A percentile compares a stretch with the other conserved stretches of the same genome.
Evolutionary conservation across 2,329 filamentous ascomycete genomes (phyloP).

Genomic region (Fonsecaea erecta): DNA sequence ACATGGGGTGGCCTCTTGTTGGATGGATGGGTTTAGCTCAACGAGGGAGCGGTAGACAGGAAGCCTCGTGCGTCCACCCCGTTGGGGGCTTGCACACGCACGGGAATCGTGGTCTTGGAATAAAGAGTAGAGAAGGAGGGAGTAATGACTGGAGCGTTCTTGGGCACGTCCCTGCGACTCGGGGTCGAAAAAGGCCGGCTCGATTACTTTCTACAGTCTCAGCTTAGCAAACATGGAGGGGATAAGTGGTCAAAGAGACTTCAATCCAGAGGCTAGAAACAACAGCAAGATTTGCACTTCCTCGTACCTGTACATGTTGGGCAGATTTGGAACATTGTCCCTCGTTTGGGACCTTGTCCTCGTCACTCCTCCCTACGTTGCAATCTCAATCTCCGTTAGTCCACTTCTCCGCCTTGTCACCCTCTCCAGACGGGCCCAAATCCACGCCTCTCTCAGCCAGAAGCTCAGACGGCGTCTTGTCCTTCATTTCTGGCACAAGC

Average conservation of each 20-base stretch:
- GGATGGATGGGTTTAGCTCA: no score
- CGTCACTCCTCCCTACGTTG: neutral
- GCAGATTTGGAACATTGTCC: neutral
- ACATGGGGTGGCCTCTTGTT: no score
- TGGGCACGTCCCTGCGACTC: neutral
- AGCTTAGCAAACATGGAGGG: neutral
- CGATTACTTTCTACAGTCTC: neutral
- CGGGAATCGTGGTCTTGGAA: no score
- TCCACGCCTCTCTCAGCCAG: conserved; percentile 69
- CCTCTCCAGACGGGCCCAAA: conserved; percentile 1
- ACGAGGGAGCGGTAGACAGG: no score
- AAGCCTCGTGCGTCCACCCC: no score
- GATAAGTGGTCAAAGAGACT: neutral
- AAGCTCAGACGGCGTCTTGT: conserved; percentile 71
- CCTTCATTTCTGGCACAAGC: conserved; percentile 80
- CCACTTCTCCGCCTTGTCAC: neutral
- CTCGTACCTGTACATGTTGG: neutral
- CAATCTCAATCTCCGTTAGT: neutral
- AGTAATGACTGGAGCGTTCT: neutral
- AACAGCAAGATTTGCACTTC: neutral
- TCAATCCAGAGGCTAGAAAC: neutral
- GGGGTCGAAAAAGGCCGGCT: neutral
- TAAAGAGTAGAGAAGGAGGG: neutral
- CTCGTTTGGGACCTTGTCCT: neutral
- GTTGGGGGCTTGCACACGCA: no score